Base-by-base conservation (phyloP, 257 asterid species). In the Nicotiana tomentosiformis region DNA sequence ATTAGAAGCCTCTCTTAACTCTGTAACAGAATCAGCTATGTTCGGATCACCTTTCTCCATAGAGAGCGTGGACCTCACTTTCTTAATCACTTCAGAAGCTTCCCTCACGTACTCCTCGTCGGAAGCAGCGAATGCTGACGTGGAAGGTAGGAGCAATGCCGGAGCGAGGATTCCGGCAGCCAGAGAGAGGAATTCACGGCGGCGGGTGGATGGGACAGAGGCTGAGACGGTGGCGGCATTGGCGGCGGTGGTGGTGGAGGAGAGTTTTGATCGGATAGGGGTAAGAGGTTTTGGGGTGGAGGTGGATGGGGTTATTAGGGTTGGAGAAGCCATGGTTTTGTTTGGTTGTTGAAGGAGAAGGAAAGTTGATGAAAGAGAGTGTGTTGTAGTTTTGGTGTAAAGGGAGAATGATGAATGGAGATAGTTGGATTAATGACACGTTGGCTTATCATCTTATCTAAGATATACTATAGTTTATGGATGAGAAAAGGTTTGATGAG, bases 71-170 rank as follows among this genome's bases (percentile, higher is more conserved):
- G 16, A 85, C 67, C 94, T 84, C 10, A 94, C 95, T 89, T 93
- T 96, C 69, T 15, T 86, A 74, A 96, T 94, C 82, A 94, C 97
- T 62, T 89, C 93, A 35, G 55, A 82, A 0, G 98, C 90, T 64
- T 96, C 99, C 86, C 90, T 92, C 37, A 86, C 94, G 88, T 96
- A 94, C 12, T 93, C 99, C 2, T 92, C 97, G 82, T 92, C 93
- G 16, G 92, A 74, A 1, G 86, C 93, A 0, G 97, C 98, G 64
- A 80, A 46, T 39, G 95, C 95, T 0, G 88, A 53, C 1, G 84
- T 57, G 4, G 43, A 80, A 0, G 91, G 93, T 10, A 86, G n/a
- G 37, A 90, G 68, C 0, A 90, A 72, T 7, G 83, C 74, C 10
- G 89, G 84, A 35, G 84, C 30, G 46, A 83, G 57, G 7, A 88